phyloP scores from a whole-genome alignment of 2,329 filamentous ascomycete species.

The Eurotiales sp. region DNA sequence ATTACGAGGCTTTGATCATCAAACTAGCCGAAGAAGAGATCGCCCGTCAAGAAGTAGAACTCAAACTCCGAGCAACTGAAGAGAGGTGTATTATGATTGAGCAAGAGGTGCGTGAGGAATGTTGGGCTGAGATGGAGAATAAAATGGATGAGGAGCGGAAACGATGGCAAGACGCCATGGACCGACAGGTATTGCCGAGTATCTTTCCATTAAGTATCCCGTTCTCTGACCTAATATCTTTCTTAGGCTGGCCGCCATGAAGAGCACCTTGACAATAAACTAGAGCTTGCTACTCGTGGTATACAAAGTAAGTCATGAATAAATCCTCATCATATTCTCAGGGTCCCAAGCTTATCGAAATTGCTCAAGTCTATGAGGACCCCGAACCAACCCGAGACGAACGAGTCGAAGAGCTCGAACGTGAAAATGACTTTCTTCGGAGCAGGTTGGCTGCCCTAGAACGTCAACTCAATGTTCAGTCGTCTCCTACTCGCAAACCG shows the following conservation, averaged over 20 bases:
- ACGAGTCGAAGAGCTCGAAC: conserved; percentile 60
- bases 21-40: conserved; percentile 69
- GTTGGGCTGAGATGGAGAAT: conserved; percentile 79
- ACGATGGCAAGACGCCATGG: conserved; percentile 75
- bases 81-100: conserved; percentile 69
- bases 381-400: conserved; percentile 53
- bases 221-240: conserved; percentile 14
- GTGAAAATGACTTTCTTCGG: conserved; percentile 67
- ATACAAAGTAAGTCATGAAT: conserved; percentile 42
- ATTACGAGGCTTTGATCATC: conserved; percentile 70
- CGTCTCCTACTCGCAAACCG: conserved; percentile 60
- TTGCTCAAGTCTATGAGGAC: conserved; percentile 45
- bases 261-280: conserved; percentile 82
- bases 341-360: neutral
- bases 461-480: conserved; percentile 61
- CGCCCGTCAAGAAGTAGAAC: conserved; percentile 67
- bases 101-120: conserved; percentile 82
- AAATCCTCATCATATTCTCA: neutral
- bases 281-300: conserved; percentile 65
- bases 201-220: neutral
- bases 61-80: conserved; percentile 64
- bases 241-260: conserved; percentile 63
- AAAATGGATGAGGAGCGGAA: conserved; percentile 69
- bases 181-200: conserved; percentile 58
- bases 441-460: conserved; percentile 62